Evolutionary conservation across 1,284 basidiomycete genomes (phyloP), one percentile per base, ranked within the genome.

Genomic region (Rhodotorula sp.): DNA sequence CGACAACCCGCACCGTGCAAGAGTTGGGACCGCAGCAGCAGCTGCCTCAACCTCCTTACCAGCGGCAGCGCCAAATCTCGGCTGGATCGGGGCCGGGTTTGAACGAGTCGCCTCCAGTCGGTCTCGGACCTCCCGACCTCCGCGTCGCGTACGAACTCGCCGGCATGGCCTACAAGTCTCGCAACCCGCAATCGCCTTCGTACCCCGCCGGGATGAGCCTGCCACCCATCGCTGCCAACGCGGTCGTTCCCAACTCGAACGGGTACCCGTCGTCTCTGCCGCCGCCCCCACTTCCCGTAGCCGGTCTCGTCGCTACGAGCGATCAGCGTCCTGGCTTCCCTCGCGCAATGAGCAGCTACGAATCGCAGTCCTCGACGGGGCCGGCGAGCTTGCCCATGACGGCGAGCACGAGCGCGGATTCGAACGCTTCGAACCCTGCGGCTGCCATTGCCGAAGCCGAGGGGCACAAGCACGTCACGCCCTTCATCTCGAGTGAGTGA

Each of bases 401-500:
- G 17, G 53, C 53, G n/a, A 30, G 29, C 6, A 30, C 22, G 8
- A 24, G 55, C 8, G 55, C 55, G 22, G 55, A 30, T 24, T 18
- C 30, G 55, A 33, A 37, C 30, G 55, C 55, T 42, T 42, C 37
- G 37, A 42, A 42, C 37, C 37, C 37, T 42, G 37, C 37, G 37
- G 37, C 37, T 42, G 37, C 37, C 37, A 42, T 42, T 6, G 48
- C 48, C 48, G 48, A 49, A 22, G 48, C 54, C 15, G 54, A 29
- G 18, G n/a, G 37, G 20, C 42, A 26, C 15, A 37, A 62, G 14
- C 29, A 20, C 4, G 53, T 26, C 2, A 62, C 62, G 42, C 62
- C 65, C 10, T 45, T 60, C 54, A 60, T 61, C 33, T 42, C 53
- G 53, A 60, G 64, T 42, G 56, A 58, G 59, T 59, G 56, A 4